Conservation (phyloP, 164 flowering plant genomes). For the Hamamelis virginiana region DNA sequence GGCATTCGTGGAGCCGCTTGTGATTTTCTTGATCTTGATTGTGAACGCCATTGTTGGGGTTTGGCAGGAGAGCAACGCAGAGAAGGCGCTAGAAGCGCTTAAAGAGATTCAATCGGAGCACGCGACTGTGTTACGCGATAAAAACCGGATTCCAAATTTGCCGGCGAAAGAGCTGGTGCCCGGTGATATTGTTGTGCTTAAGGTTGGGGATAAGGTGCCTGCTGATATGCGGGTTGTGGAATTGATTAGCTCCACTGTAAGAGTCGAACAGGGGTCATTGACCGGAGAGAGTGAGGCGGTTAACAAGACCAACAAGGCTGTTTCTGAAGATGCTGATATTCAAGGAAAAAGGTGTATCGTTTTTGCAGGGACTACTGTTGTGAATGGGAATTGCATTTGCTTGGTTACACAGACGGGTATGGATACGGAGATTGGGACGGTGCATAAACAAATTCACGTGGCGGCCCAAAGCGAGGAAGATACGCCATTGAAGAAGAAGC, state of each 20-base stretch:
- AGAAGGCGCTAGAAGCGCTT: slow-evolving; percentile 60
- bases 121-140: slow-evolving; percentile 42
- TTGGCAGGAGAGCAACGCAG: slow-evolving; percentile 66
- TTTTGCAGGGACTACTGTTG: slow-evolving; percentile 61
- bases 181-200: slow-evolving; percentile 53
- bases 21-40: slow-evolving; percentile 55
- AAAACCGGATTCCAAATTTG: slow-evolving; percentile 24
- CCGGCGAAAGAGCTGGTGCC: slow-evolving; percentile 57
- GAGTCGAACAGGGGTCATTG: slow-evolving; percentile 59
- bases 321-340: slow-evolving; percentile 44
- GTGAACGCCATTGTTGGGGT: slow-evolving; percentile 56
- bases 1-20: slow-evolving; percentile 60
- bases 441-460: slow-evolving; percentile 52
- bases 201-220: slow-evolving; percentile 56
- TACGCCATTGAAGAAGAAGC: slow-evolving; percentile 56
- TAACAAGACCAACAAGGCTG: slow-evolving; percentile 39
- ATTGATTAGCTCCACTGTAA: slow-evolving; percentile 49
- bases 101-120: slow-evolving; percentile 57
- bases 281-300: slow-evolving; percentile 67
- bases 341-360: slow-evolving; percentile 57
- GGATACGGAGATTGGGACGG: slow-evolving; percentile 52
- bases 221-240: slow-evolving; percentile 53
- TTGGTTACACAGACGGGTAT: slow-evolving; percentile 46
- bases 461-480: slow-evolving; percentile 52
- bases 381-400: slow-evolving; percentile 49